Conservation (phyloP, 331 rosid species). For the Phaseolus coccineus region DNA sequence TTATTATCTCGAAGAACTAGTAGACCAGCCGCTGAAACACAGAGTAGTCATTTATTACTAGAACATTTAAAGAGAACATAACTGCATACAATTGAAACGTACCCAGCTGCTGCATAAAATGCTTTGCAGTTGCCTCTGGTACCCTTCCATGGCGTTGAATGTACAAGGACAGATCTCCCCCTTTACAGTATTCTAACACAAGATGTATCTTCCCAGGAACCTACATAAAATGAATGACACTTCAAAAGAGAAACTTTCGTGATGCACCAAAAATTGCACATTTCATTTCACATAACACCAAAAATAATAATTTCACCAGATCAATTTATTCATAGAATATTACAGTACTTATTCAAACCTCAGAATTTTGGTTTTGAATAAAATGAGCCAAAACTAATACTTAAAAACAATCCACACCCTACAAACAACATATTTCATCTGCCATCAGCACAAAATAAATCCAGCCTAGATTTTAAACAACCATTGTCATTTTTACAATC, state of each 20-base stretch:
- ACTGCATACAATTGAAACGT: conserved; percentile 41
- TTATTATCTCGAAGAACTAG: conserved; percentile 92
- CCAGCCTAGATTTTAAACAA: conserved; percentile 19
- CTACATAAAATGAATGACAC: conserved; percentile 55
- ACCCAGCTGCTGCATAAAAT: conserved; percentile 98
- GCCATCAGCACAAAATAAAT: conserved; percentile 31
- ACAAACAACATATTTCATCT: conserved; percentile 23
- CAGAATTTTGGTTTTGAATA: conserved; percentile 20
- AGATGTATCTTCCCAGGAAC: conserved; percentile 96
- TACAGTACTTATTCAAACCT: conserved; percentile 30
- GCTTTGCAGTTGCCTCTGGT: conserved; percentile 83
- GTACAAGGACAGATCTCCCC: conserved; percentile 92
- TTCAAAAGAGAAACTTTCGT: conserved; percentile 23
- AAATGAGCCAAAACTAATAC: conserved; percentile 7
- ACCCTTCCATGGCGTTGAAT: conserved; percentile 88
- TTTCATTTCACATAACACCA: conserved; percentile 27
- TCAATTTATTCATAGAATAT: conserved; percentile 34
- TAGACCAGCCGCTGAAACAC: conserved; percentile 87
- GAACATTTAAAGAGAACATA: conserved; percentile 23
- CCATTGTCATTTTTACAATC: not conserved
- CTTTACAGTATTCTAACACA: conserved; percentile 93
- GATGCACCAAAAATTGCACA: conserved; percentile 37
- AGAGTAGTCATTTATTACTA: conserved; percentile 39
- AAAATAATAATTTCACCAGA: conserved; percentile 7
- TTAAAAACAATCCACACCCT: conserved; percentile 21